These are phyloP conservation scores for Comarum palustre DNA, from an alignment of 306 rosid species.

Conservation along the genomic window DNA sequence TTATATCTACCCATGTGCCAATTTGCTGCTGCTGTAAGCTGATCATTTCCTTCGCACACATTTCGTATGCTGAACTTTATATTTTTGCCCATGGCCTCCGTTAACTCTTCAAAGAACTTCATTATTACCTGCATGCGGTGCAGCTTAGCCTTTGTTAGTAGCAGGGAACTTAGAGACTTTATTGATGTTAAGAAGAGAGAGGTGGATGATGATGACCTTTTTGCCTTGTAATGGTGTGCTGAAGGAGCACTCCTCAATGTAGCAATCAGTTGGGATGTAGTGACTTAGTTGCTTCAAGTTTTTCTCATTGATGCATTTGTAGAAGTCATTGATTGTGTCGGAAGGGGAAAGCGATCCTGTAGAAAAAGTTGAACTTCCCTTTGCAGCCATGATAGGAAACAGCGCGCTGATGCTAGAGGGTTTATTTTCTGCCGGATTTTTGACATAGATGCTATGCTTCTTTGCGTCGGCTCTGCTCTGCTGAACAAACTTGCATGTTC, in stretches of 20 bases:
- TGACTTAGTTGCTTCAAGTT: conserved; percentile 36
- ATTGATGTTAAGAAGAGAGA: neutral
- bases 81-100: conserved; percentile 61
- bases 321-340: conserved; percentile 41
- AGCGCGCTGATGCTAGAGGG: conserved; percentile 12
- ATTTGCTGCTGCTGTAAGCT: conserved; percentile 47
- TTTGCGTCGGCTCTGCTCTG: conserved; percentile 14
- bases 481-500: conserved; percentile 24
- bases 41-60: conserved; percentile 52
- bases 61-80: conserved; percentile 50
- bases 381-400: conserved; percentile 25
- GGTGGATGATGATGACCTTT: conserved; percentile 32
- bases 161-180: neutral
- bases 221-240: conserved; percentile 61
- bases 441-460: conserved; percentile 10
- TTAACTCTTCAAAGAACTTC: conserved; percentile 51
- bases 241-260: conserved; percentile 61
- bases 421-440: conserved; percentile 21
- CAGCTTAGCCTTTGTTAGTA: neutral
- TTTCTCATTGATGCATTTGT: conserved; percentile 59
- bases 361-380: neutral
- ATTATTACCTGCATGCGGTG: conserved; percentile 55
- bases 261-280: conserved; percentile 50
- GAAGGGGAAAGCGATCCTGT: conserved; percentile 38
- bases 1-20: conserved; percentile 65